phyloP scores from a whole-genome alignment of 148 eudicot genomes.

The Gaultheria prostrata region DNA sequence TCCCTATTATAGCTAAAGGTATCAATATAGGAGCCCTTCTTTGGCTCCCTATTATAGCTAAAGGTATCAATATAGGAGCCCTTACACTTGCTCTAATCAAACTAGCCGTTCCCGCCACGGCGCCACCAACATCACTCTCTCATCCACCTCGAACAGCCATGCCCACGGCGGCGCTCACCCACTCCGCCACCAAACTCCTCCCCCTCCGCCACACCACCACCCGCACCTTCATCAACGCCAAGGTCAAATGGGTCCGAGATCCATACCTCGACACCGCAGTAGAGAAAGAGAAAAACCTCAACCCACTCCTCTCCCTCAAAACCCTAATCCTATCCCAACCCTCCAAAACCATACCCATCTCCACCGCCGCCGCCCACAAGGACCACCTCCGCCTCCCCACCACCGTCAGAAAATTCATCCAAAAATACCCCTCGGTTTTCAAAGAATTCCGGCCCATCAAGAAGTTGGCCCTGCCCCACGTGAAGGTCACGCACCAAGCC shows the following conservation, averaged over 20 bases:
- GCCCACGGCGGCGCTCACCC: constrained; percentile 7
- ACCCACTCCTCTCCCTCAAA: constrained; percentile 51
- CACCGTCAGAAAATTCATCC: constrained; percentile 47
- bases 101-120: too few relatives aligned
- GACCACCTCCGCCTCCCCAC: constrained; percentile 45
- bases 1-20: too few relatives aligned
- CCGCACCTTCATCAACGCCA: constrained; percentile 57
- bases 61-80: too few relatives aligned
- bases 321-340: constrained; percentile 55
- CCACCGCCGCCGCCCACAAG: constrained; percentile 44
- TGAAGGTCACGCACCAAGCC: constrained; percentile 47
- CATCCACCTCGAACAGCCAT: not conserved
- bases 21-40: too few relatives aligned
- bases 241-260: constrained; percentile 71
- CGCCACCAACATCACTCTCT: not conserved
- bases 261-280: constrained; percentile 55
- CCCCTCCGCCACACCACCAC: constrained; percentile 9
- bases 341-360: constrained; percentile 47
- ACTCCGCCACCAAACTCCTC: constrained; percentile 13
- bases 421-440: constrained; percentile 59
- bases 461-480: constrained; percentile 38
- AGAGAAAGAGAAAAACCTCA: constrained; percentile 57
- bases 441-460: constrained; percentile 31
- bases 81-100: too few relatives aligned
- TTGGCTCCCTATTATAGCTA: too few relatives aligned